Evolutionary conservation across 1,284 basidiomycete genomes (phyloP).

Genomic region (Malassezia psittaci): DNA sequence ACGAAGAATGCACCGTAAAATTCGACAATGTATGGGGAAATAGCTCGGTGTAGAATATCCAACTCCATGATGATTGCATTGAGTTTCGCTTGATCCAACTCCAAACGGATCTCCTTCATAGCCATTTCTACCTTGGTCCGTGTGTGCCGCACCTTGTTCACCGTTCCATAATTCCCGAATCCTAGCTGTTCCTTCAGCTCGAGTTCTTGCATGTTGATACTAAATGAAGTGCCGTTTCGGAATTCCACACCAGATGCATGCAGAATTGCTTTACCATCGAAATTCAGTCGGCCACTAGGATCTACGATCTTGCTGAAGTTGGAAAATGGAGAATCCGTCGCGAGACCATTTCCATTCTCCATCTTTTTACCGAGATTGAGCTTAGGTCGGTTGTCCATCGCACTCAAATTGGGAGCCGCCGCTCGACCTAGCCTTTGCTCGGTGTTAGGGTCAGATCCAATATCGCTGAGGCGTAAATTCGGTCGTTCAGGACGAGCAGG

Average conservation of each 20-base stretch:
- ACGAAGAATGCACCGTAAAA: constrained; percentile 99
- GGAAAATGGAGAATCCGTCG: constrained; percentile 61
- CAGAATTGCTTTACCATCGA: constrained; percentile 81
- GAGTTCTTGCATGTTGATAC: constrained; percentile 92
- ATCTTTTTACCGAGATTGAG: constrained; percentile 4
- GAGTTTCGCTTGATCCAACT: constrained; percentile 84
- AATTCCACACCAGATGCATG: constrained; percentile 91
- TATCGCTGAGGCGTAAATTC: constrained; percentile 34
- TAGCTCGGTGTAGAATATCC: constrained; percentile 87
- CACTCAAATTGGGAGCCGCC: not conserved
- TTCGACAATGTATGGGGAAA: constrained; percentile 83
- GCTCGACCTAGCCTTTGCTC: not conserved
- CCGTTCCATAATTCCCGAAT: constrained; percentile 91
- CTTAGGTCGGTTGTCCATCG: constrained; percentile 1
- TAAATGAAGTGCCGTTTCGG: constrained; percentile 78
- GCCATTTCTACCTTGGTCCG: constrained; percentile 94
- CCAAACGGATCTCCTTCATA: constrained; percentile 99
- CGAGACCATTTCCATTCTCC: not conserved
- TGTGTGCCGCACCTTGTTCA: constrained; percentile 85
- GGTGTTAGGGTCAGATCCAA: constrained; percentile 20
- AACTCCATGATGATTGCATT: constrained; percentile 98
- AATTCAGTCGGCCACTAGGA: constrained; percentile 84
- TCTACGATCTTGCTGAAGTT: constrained; percentile 96
- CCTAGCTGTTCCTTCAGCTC: constrained; percentile 77
- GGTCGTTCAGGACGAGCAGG: constrained; percentile 22